Percentiles rank a stretch among this genome's conserved stretches.
phyloP scores from a whole-genome alignment of 306 rosid genomes.

The Vigna nakashimae region DNA sequence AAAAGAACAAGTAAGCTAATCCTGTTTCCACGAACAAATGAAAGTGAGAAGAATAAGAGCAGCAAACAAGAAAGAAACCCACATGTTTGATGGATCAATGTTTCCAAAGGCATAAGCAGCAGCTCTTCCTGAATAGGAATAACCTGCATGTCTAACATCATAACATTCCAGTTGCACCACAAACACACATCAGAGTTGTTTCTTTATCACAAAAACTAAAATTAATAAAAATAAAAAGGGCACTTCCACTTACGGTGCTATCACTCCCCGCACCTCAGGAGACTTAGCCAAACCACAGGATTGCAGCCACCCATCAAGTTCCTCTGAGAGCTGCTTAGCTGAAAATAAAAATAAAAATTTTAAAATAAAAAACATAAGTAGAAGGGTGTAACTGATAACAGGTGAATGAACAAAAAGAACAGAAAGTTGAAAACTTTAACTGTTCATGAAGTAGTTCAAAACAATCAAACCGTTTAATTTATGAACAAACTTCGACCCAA shows the following conservation, averaged over 20 bases:
- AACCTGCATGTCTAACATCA: conserved; percentile 90
- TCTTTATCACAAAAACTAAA: conserved; percentile 12
- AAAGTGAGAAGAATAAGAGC: not conserved
- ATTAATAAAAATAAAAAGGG: not conserved
- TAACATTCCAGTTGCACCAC: conserved; percentile 39
- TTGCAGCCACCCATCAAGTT: conserved; percentile 83
- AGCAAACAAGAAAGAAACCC: conserved; percentile 42
- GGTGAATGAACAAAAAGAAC: not conserved
- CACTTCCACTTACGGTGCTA: conserved; percentile 85
- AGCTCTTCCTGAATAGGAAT: conserved; percentile 93
- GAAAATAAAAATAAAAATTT: conserved; percentile 3
- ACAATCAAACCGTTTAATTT: not conserved
- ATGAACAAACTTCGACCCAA: not conserved
- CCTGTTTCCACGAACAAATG: not conserved
- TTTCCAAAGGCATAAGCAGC: conserved; percentile 98
- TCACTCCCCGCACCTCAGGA: conserved; percentile 81
- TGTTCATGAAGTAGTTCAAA: not conserved
- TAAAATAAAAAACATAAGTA: too few relatives aligned
- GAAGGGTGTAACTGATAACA: not conserved
- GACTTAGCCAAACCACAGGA: conserved; percentile 68
- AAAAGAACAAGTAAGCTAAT: not conserved
- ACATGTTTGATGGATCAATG: conserved; percentile 94
- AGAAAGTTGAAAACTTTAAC: not conserved
- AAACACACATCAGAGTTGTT: conserved; percentile 13
- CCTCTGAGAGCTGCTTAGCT: conserved; percentile 72